These are phyloP conservation scores for Hymenoscyphus infarciens DNA, from an alignment of 2,329 filamentous ascomycete genomes.

Conservation along the genomic window DNA sequence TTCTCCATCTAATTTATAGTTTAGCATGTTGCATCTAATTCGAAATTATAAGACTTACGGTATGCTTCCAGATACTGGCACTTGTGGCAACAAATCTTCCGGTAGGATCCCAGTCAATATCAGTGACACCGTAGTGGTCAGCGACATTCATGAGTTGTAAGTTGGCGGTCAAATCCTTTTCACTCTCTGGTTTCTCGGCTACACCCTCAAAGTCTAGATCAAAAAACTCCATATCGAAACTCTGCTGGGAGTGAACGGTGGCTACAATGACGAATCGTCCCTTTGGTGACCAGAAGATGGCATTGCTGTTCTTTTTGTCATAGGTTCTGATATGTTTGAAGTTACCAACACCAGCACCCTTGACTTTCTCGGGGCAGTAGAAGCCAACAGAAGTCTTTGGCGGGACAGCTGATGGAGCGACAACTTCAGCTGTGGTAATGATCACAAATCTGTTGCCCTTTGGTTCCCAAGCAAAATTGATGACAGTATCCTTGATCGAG, in stretches of 20 bases:
- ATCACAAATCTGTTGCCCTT: slow-evolving; percentile 97
- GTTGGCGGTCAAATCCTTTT: slow-evolving; percentile 93
- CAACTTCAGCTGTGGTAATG: slow-evolving; percentile 87
- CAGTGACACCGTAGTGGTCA: slow-evolving; percentile 96
- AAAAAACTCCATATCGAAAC: slow-evolving; percentile 95
- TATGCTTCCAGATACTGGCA: slow-evolving; percentile 93
- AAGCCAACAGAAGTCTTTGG: slow-evolving; percentile 95
- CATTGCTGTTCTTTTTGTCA: slow-evolving; percentile 99
- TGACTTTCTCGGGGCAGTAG: slow-evolving; percentile 94
- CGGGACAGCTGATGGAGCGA: slow-evolving; percentile 72
- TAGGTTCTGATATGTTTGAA: slow-evolving; percentile 94
- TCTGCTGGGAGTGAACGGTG: slow-evolving; percentile 87
- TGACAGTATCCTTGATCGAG: slow-evolving; percentile 95
- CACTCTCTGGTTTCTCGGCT: slow-evolving; percentile 79
- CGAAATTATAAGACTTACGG: slow-evolving; percentile 56
- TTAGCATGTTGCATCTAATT: slow-evolving; percentile 25
- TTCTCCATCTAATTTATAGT: slow-evolving; percentile 79
- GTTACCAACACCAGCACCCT: slow-evolving; percentile 77
- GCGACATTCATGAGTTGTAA: slow-evolving; percentile 89
- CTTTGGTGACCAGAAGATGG: slow-evolving; percentile 97
- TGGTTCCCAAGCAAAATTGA: slow-evolving; percentile 99
- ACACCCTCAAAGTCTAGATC: slow-evolving; percentile 92
- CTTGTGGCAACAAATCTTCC: slow-evolving; percentile 92
- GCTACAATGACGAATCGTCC: slow-evolving; percentile 94
- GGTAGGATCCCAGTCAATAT: slow-evolving; percentile 97